Percentiles rank a stretch among this genome's conserved stretches.
Conservation (phyloP, 768 basidiomycete genomes). For the Phylloporus scabripes region DNA sequence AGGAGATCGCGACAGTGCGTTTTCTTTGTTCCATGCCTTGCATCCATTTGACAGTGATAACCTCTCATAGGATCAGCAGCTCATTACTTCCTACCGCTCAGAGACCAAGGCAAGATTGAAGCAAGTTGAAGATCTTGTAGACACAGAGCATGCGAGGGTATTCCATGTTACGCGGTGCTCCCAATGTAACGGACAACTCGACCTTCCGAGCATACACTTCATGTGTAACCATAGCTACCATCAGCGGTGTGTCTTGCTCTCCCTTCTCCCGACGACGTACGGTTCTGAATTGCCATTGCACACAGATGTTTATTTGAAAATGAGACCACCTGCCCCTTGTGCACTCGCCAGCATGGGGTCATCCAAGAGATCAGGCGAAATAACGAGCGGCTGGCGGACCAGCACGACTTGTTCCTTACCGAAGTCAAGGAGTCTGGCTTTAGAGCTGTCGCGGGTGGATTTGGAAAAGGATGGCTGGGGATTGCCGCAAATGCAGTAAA, state of each 20-base stretch:
- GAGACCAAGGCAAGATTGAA: constrained; percentile 79
- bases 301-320: constrained; percentile 82
- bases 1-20: constrained; percentile 77
- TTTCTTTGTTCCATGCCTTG: background rate
- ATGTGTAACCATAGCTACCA: constrained; percentile 99
- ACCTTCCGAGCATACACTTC: constrained; percentile 91
- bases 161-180: constrained; percentile 96
- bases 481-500: background rate
- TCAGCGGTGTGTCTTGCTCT: constrained; percentile 54
- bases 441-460: constrained; percentile 62
- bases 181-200: constrained; percentile 81
- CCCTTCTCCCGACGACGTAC: constrained; percentile 2
- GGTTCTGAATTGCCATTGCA: background rate
- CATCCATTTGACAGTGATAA: background rate
- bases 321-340: constrained; percentile 86
- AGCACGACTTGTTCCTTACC: constrained; percentile 73
- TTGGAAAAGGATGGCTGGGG: constrained; percentile 56
- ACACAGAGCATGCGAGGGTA: constrained; percentile 73
- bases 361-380: constrained; percentile 85
- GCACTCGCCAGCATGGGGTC: constrained; percentile 80
- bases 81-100: constrained; percentile 81
- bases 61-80: constrained; percentile 64
- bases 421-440: constrained; percentile 73
- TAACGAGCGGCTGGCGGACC: constrained; percentile 78
- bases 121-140: constrained; percentile 76